phyloP scores from a whole-genome alignment of 352 stramenopile species.

The Phytophthora uliginosa region DNA sequence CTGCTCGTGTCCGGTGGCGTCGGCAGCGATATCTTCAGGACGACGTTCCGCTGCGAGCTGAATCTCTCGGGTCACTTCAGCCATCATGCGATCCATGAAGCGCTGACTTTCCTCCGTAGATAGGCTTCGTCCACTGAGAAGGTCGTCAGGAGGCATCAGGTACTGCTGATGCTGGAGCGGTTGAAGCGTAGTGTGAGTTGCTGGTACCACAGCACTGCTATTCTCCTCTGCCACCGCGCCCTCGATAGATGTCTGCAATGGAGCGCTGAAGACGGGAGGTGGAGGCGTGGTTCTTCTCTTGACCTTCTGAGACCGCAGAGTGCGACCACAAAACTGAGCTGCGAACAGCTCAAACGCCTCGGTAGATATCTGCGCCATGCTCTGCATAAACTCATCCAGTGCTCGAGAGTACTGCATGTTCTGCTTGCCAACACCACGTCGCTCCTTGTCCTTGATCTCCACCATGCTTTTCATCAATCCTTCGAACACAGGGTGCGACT shows the following conservation, averaged over 20 bases:
- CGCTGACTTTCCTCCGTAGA: constrained; percentile 77
- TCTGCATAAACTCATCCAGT: constrained; percentile 82
- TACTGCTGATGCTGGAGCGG: constrained; percentile 46
- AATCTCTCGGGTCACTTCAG: constrained; percentile 67
- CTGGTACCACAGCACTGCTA: constrained; percentile 11
- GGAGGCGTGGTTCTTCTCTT: constrained; percentile 42
- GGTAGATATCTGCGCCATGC: constrained; percentile 67
- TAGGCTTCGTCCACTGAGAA: constrained; percentile 52
- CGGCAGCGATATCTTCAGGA: not conserved
- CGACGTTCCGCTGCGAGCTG: constrained; percentile 37
- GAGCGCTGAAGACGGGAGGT: constrained; percentile 2
- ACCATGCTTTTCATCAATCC: constrained; percentile 84
- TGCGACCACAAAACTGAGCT: constrained; percentile 77
- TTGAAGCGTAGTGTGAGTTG: constrained; percentile 12
- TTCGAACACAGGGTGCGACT: constrained; percentile 79
- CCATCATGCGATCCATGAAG: constrained; percentile 85
- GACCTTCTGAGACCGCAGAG: constrained; percentile 78
- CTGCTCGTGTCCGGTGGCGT: constrained; percentile 18
- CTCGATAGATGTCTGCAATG: constrained; percentile 12
- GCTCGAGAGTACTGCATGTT: constrained; percentile 86
- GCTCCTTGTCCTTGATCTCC: constrained; percentile 86
- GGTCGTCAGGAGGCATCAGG: constrained; percentile 59
- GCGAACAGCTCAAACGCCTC: constrained; percentile 86
- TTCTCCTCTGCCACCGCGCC: constrained; percentile 12
- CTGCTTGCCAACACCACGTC: constrained; percentile 83